phyloP scores from a whole-genome alignment of 1,139 yeast species.

The Suhomyces ambrosiae region DNA sequence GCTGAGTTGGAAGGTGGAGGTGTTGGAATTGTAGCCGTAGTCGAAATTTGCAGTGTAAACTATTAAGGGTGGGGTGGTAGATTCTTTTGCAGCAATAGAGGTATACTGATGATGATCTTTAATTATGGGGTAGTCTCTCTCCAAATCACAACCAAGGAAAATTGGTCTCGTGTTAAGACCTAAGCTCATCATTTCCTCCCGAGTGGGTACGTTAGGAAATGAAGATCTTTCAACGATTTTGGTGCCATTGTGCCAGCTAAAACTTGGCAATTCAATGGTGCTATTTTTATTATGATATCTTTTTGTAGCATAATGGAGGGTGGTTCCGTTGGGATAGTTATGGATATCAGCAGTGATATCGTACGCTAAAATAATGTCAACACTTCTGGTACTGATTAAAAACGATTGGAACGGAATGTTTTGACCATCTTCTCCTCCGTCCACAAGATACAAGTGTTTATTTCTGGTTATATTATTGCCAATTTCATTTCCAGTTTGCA shows the following conservation, averaged over 20 bases:
- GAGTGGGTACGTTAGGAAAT: slow-evolving; percentile 44
- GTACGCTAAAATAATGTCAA: slow-evolving; percentile 39
- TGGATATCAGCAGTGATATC: slow-evolving; percentile 43
- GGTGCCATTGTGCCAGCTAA: slow-evolving; percentile 13
- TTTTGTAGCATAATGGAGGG: slow-evolving; percentile 21
- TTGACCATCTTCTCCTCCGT: slow-evolving; percentile 51
- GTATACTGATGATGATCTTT: background rate
- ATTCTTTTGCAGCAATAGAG: slow-evolving; percentile 1
- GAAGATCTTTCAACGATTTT: slow-evolving; percentile 17
- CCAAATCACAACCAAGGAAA: slow-evolving; percentile 59
- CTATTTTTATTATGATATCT: slow-evolving; percentile 26
- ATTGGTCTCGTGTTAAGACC: slow-evolving; percentile 42
- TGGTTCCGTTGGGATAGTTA: slow-evolving; percentile 45
- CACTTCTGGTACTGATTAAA: slow-evolving; percentile 28
- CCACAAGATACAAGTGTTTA: slow-evolving; percentile 36
- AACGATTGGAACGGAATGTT: slow-evolving; percentile 46
- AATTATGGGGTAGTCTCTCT: slow-evolving; percentile 28
- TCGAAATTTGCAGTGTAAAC: slow-evolving; percentile 53
- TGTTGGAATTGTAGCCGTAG: slow-evolving; percentile 49
- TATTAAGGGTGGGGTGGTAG: slow-evolving; percentile 52
- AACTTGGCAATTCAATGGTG: slow-evolving; percentile 21
- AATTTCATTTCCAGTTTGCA: slow-evolving; percentile 11
- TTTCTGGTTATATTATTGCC: slow-evolving; percentile 17
- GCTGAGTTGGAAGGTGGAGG: slow-evolving; percentile 60
- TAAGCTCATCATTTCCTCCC: slow-evolving; percentile 29